Base-by-base conservation (phyloP, 805 yeast genomes). In the Hanseniaspora occidentalis region DNA sequence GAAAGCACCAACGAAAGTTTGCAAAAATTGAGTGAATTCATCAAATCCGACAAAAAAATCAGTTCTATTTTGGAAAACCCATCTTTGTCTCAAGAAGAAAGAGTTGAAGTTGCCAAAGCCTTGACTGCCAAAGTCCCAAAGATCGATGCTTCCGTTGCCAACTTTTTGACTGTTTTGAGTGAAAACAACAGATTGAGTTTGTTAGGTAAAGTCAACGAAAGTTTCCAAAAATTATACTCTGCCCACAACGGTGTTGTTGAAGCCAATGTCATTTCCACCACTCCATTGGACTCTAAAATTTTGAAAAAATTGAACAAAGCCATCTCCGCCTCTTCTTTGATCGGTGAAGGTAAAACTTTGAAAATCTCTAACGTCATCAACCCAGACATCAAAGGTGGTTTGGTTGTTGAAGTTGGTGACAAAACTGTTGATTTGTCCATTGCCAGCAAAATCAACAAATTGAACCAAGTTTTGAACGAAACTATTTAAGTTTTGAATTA, bases 371-470 rank as follows among this genome's bases (percentile, higher is more conserved):
- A 86, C 72, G 71, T 70, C 49, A 83, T 89, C 47, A 78, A 85
- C 69, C 84, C 95, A 49, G 92, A 82, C 50, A 84, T 92, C 60
- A 72, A 84, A 62, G 98, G 98, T 60, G 98, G 98, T 56, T 75
- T 92, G 62, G 69, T 92, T 52, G 95, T 92, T 45, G 95, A 88
- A 67, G 84, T 92, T 55, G 96, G 89, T 58, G 98, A 89, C 71
- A 84, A 81, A 66, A 88, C 97, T 48, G 95, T 86, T 55, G 98
- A 92, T 68, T 73, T 89, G 63, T 80, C 94, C 45, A 76, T 92
- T 52, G 71, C 88, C 45, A 65, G 83, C 59, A 86, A 81, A 73
- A 77, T 92, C 60, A 70, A 83, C 62, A 85, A 76, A 69, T 79
- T 88, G 66, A 92, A 92, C 82, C 77, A 82, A 65, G 77, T 81